Percentiles rank a stretch among this genome's conserved stretches.
These are phyloP conservation scores for Candida oleophila DNA, from an alignment of 805 yeast species.

Conservation along the genomic window DNA sequence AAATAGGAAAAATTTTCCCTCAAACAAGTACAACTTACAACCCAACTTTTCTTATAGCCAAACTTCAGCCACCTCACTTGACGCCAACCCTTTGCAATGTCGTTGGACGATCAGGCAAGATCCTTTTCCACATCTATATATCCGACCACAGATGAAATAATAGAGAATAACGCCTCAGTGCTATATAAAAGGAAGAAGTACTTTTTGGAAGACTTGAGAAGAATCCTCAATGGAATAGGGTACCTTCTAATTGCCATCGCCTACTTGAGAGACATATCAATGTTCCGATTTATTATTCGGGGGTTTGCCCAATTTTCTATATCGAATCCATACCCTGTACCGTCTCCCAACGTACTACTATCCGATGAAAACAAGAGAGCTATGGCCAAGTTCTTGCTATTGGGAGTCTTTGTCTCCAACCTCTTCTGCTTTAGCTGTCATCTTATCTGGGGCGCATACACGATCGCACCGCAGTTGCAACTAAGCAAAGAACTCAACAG, in stretches of 20 bases:
- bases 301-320: constrained; percentile 27
- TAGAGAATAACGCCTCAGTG: constrained; percentile 37
- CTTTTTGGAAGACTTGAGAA: constrained; percentile 35
- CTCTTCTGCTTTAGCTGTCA: constrained; percentile 24
- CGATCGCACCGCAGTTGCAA: background rate
- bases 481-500: background rate
- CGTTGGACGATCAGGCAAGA: background rate
- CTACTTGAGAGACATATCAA: constrained; percentile 43
- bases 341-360: constrained; percentile 9
- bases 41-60: no score
- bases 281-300: constrained; percentile 26
- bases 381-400: constrained; percentile 25
- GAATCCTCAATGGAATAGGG: constrained; percentile 33
- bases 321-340: constrained; percentile 27
- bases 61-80: no score
- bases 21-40: no score
- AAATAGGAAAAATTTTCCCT: no score
- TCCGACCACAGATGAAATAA: constrained; percentile 40
- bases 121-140: constrained; percentile 17
- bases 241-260: constrained; percentile 33
- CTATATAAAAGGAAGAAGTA: constrained; percentile 43
- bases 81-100: background rate
- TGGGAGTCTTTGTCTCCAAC: constrained; percentile 23
- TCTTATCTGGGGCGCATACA: constrained; percentile 25
- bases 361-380: constrained; percentile 27